Evolutionary conservation across 176 grass and related monocot species (phyloP), one percentile per base, ranked within the genome.

Genomic region (Ensete ventricosum): DNA sequence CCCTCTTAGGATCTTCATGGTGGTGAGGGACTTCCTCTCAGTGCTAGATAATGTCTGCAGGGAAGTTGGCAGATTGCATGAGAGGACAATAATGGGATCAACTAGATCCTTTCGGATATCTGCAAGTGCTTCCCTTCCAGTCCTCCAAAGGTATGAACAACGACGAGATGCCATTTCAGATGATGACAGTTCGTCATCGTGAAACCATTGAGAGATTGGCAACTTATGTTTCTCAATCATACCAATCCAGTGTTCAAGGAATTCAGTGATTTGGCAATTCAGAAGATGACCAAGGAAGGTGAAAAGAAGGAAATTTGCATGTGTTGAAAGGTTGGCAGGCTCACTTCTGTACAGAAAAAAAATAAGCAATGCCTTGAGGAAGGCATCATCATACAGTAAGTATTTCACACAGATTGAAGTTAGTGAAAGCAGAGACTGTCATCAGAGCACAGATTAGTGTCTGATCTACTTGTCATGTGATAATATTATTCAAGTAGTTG

Each of bases 1-100:
- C 76, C 95, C 95, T 54, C 81, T 99, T 71, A 86, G 95, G 76
- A 99, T 99, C 73, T 99, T 99, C 86, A 89, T 94, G 95, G 95
- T 99, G 80, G 95, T 99, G 63, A 85, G 95, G 59, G 95, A 99
- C 73, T 94, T 99, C 81, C 79, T 99, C 19, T 83, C 85, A n/a
- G 83, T 81, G 19, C 71, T 99, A 65, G 95, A 99, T 86, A 87
- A 91, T 59, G 95, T 99, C 8, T 99, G 95, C 79, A 94, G 84
- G 86, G 90, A 99, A 75, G 95, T 99, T 22, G 84, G 90, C 2
- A 82, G 86, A 75, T 85, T 99, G 81, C 90, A 94, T 65, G 95
- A 94, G 76, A 89, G 95, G 80, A 89, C 84, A 0, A 76, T 89
- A 51, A 52, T 89, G 23, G 90, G 95, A 58, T 91, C 95, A 1